Percentiles rank a stretch among this genome's conserved stretches.
These are phyloP conservation scores for Chrysophaeum taylorii DNA, from an alignment of 352 stramenopile species.

Conservation along the genomic window DNA sequence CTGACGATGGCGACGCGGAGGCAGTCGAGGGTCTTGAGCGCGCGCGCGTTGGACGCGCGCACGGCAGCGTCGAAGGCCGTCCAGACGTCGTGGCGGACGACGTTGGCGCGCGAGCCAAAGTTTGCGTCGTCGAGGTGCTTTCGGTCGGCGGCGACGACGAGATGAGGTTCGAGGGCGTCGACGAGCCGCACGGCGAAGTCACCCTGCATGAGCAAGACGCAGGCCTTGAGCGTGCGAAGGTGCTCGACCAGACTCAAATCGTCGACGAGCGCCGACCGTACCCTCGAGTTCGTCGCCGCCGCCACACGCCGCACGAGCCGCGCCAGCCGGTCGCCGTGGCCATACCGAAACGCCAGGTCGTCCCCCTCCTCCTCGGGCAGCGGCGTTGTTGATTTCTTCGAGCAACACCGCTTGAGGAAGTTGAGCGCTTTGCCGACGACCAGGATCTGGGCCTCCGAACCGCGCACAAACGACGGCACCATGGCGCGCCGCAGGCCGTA, in stretches of 20 bases:
- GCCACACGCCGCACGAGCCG: not conserved
- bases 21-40: conserved; percentile 65
- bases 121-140: no score
- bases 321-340: not conserved
- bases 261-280: conserved; percentile 63
- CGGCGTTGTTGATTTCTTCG: conserved; percentile 35
- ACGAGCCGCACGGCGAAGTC: conserved; percentile 81
- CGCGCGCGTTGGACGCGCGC: conserved; percentile 74
- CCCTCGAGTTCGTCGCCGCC: conserved; percentile 56
- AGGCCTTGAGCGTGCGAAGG: conserved; percentile 65
- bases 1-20: conserved; percentile 70
- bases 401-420: conserved; percentile 75
- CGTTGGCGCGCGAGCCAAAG: no score
- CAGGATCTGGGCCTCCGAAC: conserved; percentile 57
- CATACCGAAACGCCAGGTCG: not conserved
- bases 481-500: conserved; percentile 21
- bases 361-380: not conserved
- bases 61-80: conserved; percentile 73
- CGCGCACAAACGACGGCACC: conserved; percentile 23
- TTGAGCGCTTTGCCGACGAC: conserved; percentile 80
- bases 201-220: conserved; percentile 72
- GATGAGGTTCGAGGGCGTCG: conserved; percentile 65
- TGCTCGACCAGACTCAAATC: conserved; percentile 71
- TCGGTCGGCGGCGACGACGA: conserved; percentile 68
- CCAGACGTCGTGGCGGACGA: conserved; percentile 72